Evolutionary conservation across 208 protist genomes (phyloP), one percentile per base, ranked within the genome.

Genomic region (Leishmania martiniquensis): DNA sequence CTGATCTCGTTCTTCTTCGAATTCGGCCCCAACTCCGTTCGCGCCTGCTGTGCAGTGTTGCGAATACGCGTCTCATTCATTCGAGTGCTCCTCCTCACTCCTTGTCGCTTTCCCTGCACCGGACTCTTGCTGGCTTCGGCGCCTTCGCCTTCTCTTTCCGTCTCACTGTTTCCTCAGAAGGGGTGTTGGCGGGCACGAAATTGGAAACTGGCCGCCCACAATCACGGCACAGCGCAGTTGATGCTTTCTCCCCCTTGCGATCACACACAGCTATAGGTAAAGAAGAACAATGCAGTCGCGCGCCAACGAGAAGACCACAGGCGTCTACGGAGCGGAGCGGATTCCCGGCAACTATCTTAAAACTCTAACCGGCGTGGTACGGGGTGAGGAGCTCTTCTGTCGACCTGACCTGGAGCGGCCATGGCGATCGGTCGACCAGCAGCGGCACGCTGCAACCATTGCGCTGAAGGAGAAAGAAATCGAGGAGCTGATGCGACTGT

Each of bases 391-490:
- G 65, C 85, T 97, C 3, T 97, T 96, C 76, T 86, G 88, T 51
- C 91, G 94, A 0, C 94, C 94, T 6, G 94, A 97, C 52, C 85
- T 97, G 47, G 89, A 96, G 78, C 88, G 94, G n/a, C 94, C 94
- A 15, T 97, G 94, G 93, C 87, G 94, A 5, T 89, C 89, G 10
- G 69, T 76, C 7, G 60, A 72, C 9, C 71, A 77, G 51, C 94
- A 97, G 67, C 77, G 78, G 44, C 79, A 82, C n/a, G 85, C 90
- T 5, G 83, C 74, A 4, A 66, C 69, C 13, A 80, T 96, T 20
- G 90, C 91, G 10, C 72, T 95, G 63, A 97, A 95, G 83, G 92
- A 97, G 62, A 89, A 95, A 69, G 94, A 97, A 73, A 96, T 97
- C 77, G 94, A 97, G 81, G 85, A 90, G 73, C 84, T 96, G n/a